phyloP scores from a whole-genome alignment of 768 basidiomycete species.

The Podaxis sp. region DNA sequence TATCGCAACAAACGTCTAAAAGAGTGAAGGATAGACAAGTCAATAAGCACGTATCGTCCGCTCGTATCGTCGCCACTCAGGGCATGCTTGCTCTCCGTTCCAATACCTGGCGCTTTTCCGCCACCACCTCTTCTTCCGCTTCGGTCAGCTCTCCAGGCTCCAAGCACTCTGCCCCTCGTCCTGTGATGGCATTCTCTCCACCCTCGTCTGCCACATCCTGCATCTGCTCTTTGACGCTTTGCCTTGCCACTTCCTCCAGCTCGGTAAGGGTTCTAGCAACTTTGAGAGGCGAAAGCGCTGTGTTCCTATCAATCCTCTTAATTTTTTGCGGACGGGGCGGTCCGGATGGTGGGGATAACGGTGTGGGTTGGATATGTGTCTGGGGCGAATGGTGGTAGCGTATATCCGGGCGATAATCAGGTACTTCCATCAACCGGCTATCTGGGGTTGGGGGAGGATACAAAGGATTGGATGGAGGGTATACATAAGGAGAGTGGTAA shows the following conservation, averaged over 20 bases:
- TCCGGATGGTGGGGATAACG: not conserved
- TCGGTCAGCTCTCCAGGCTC: constrained; percentile 6
- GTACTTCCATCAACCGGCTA: not conserved
- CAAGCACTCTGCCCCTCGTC: not conserved
- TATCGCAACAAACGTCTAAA: not conserved
- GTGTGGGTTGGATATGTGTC: not conserved
- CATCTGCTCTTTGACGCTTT: not conserved
- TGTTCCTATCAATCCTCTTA: constrained; percentile 8
- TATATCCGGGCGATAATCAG: not conserved
- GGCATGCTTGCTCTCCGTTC: constrained; percentile 8
- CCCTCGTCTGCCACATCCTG: not conserved
- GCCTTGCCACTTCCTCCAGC: not conserved
- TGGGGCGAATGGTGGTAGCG: not conserved
- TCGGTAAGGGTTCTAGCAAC: not conserved
- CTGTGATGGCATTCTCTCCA: not conserved
- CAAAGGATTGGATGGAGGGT: not conserved
- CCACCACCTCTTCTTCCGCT: not conserved
- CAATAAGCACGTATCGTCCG: not conserved
- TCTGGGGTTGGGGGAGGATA: constrained; percentile 1
- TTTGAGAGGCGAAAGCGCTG: not conserved
- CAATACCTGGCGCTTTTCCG: not conserved
- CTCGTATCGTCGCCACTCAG: not conserved
- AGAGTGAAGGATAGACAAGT: not conserved
- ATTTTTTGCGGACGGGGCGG: not conserved
- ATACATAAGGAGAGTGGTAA: constrained; percentile 5